Evolutionary conservation across 345 rosid genomes (phyloP).

Genomic region (rapeseed (Brassica napus)): DNA sequence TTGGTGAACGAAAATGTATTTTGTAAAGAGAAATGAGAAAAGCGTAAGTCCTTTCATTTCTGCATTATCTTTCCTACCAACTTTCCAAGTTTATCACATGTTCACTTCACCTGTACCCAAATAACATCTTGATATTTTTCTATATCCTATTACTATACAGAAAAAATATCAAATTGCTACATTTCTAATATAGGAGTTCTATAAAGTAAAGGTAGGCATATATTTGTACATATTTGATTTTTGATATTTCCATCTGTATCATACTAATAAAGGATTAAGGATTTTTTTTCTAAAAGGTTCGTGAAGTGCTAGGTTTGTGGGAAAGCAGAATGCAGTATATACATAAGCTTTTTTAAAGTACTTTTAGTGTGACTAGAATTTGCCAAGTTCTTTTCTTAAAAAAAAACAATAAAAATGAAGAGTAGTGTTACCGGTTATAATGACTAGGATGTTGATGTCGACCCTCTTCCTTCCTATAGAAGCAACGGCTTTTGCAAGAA

Average conservation of each 20-base stretch:
- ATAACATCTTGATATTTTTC: constrained; percentile 9
- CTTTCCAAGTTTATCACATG: constrained; percentile 25
- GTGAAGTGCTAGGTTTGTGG: constrained; percentile 32
- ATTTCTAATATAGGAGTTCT: background rate
- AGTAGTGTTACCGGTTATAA: constrained; percentile 64
- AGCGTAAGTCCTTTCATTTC: background rate
- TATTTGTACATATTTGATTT: background rate
- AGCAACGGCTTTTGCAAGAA: constrained; percentile 51
- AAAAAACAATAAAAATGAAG: background rate
- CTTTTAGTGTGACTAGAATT: constrained; percentile 1
- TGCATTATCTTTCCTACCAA: constrained; percentile 18
- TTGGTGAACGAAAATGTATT: constrained; percentile 2
- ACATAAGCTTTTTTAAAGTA: background rate
- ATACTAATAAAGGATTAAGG: background rate
- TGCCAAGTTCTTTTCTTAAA: background rate
- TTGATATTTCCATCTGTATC: background rate
- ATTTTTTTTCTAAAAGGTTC: constrained; percentile 30
- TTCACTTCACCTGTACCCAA: constrained; percentile 2
- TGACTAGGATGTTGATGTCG: constrained; percentile 66
- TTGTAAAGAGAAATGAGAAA: constrained; percentile 30
- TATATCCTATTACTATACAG: background rate
- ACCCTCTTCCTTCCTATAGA: constrained; percentile 52
- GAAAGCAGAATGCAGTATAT: constrained; percentile 1
- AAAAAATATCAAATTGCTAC: background rate
- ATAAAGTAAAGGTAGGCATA: background rate